phyloP scores from a whole-genome alignment of 768 basidiomycete species.

The Saitozyma sp. region DNA sequence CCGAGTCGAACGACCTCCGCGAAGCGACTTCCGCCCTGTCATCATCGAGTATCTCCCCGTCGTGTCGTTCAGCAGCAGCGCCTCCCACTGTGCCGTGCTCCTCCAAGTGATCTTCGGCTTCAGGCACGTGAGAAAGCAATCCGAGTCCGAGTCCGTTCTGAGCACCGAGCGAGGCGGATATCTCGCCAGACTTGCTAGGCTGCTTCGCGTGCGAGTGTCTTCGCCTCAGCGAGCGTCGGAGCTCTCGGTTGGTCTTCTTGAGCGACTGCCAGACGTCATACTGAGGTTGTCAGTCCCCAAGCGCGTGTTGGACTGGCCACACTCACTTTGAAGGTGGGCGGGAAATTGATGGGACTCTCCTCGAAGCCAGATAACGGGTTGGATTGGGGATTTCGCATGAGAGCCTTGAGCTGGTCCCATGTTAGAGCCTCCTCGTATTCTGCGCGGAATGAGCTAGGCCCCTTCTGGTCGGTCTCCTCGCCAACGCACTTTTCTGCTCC shows the following conservation, averaged over 20 bases:
- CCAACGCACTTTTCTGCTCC: slow-evolving; percentile 66
- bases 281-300: not conserved
- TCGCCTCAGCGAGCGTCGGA: not conserved
- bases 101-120: no score
- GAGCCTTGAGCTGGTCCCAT: slow-evolving; percentile 79
- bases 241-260: slow-evolving; percentile 50
- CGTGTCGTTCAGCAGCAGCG: no score
- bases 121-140: no score
- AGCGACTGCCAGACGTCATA: slow-evolving; percentile 42
- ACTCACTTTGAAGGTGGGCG: slow-evolving; percentile 86
- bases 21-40: no score
- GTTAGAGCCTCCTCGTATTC: slow-evolving; percentile 82
- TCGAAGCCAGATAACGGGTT: slow-evolving; percentile 71
- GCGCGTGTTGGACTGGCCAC: not conserved
- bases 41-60: no score
- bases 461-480: slow-evolving; percentile 5
- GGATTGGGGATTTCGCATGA: slow-evolving; percentile 64
- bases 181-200: slow-evolving; percentile 14
- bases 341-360: slow-evolving; percentile 78
- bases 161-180: no score
- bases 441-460: slow-evolving; percentile 42
- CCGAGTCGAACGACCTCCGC: no score
- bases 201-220: not conserved
- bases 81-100: no score
- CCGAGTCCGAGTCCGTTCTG: no score